Evolutionary conservation across 768 basidiomycete species (phyloP).

Genomic region (Phlegmacium glaucopus): DNA sequence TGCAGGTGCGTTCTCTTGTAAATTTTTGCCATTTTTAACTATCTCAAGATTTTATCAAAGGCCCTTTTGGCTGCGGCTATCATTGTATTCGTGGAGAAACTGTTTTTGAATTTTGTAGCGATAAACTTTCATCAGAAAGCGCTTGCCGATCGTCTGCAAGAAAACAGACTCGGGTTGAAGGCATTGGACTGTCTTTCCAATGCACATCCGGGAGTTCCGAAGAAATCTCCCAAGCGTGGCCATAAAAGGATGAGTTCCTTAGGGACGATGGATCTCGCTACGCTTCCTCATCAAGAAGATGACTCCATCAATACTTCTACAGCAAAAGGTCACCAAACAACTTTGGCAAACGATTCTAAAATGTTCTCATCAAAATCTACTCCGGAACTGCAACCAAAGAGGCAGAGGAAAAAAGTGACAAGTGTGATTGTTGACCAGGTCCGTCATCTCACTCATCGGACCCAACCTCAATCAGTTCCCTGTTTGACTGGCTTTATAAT

Average conservation of each 20-base stretch:
- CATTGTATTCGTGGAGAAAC: conserved; percentile 42
- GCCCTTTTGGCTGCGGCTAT: conserved; percentile 43
- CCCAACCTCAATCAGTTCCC: background rate
- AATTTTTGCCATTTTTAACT: background rate
- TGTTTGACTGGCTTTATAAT: background rate
- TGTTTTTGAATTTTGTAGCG: conserved; percentile 72
- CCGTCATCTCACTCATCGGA: conserved; percentile 6
- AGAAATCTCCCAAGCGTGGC: conserved; percentile 40
- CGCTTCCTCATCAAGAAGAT: background rate
- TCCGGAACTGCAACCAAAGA: conserved; percentile 16
- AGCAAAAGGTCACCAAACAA: conserved; percentile 5
- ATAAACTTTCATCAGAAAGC: conserved; percentile 80
- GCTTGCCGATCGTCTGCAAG: conserved; percentile 66
- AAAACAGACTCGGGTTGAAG: conserved; percentile 66
- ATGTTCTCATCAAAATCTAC: conserved; percentile 7
- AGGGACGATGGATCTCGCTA: conserved; percentile 33
- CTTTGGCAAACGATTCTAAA: background rate
- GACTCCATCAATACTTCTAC: conserved; percentile 9
- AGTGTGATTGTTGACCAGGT: conserved; percentile 71
- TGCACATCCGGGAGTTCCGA: conserved; percentile 41
- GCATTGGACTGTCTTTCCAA: conserved; percentile 72
- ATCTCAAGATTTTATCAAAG: conserved; percentile 18
- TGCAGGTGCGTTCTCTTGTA: conserved; percentile 47
- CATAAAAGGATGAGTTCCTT: conserved; percentile 39
- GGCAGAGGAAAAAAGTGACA: conserved; percentile 51